Evolutionary conservation across 2,329 filamentous ascomycete species (phyloP).

Genomic region (Claviceps capensis): DNA sequence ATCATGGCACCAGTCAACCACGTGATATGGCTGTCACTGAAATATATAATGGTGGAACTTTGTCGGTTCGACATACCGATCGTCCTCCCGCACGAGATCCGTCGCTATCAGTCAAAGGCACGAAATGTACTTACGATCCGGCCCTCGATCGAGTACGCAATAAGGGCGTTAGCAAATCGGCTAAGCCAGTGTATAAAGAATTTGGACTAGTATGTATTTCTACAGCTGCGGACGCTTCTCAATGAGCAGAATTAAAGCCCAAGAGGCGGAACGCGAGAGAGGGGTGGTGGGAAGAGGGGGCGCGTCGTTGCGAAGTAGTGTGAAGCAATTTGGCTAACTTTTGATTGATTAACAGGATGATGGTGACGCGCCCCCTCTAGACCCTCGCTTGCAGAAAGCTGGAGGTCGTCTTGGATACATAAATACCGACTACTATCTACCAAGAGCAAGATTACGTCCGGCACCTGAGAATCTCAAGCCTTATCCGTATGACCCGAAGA

Average conservation of each 20-base stretch:
- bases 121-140: conserved; percentile 49
- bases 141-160: conserved; percentile 36
- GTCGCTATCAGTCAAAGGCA: conserved; percentile 37
- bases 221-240: conserved; percentile 21
- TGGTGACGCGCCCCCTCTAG: conserved; percentile 65
- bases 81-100: conserved; percentile 45
- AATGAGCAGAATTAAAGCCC: not conserved
- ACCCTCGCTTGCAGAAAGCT: conserved; percentile 62
- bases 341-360: conserved; percentile 19
- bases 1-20: conserved; percentile 17
- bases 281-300: conserved; percentile 25
- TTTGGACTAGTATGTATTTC: conserved; percentile 52
- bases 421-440: conserved; percentile 55
- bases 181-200: conserved; percentile 48
- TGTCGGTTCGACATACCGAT: conserved; percentile 20
- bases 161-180: conserved; percentile 38
- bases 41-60: conserved; percentile 20
- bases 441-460: conserved; percentile 56
- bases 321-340: conserved; percentile 40
- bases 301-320: conserved; percentile 39
- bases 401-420: conserved; percentile 53
- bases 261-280: not conserved
- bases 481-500: conserved; percentile 68
- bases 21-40: conserved; percentile 11
- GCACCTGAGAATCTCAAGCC: conserved; percentile 69